Conservation (phyloP, 345 rosid genomes). For the Microcos paniculata region DNA sequence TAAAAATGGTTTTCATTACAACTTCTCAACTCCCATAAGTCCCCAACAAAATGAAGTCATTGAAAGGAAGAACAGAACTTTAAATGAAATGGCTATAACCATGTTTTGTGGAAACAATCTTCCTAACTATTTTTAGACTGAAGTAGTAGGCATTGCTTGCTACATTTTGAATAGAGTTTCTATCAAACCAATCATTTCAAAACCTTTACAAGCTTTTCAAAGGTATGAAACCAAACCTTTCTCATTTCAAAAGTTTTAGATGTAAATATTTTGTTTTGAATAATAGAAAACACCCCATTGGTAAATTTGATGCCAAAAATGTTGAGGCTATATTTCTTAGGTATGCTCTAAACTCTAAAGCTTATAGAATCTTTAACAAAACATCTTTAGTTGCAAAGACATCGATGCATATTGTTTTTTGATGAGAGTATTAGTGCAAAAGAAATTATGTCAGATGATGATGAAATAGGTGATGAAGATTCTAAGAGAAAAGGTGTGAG, state of each 20-base stretch:
- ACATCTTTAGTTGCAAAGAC: not conserved
- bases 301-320: constrained; percentile 9
- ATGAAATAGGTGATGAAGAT: not conserved
- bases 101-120: not conserved
- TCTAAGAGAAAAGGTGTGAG: too few species aligned
- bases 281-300: not conserved
- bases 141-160: not conserved
- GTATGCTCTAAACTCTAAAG: not conserved
- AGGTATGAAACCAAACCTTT: not conserved
- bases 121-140: not conserved
- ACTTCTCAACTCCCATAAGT: not conserved
- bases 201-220: constrained; percentile 11
- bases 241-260: not conserved
- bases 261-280: constrained; percentile 6
- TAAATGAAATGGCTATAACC: not conserved
- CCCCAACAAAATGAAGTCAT: constrained; percentile 4
- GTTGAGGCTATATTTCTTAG: not conserved
- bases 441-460: not conserved
- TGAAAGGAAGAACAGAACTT: not conserved
- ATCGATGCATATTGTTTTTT: too few species aligned
- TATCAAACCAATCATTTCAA: not conserved
- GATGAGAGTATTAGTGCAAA: not conserved
- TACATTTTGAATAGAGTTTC: not conserved
- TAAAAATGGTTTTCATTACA: not conserved
- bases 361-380: not conserved